Evolutionary conservation across 805 yeast genomes (phyloP), one percentile per base, ranked within the genome.

Genomic region (Tetrapisispora arboricola): DNA sequence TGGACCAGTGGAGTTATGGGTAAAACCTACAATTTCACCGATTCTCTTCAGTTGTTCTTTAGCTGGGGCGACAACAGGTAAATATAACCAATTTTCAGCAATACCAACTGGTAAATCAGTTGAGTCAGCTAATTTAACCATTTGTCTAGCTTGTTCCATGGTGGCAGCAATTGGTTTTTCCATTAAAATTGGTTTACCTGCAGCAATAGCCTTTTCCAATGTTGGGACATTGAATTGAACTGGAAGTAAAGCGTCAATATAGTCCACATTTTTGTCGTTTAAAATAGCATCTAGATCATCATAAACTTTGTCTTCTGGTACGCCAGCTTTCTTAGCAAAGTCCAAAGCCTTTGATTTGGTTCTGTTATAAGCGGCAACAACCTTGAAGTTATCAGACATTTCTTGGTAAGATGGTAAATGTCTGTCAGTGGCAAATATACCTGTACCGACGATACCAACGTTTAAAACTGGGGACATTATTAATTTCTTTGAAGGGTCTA

Each of bases 101-200:
- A 90, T 70, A 42, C 77, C 71, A 39, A 88, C 75, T 16, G 92
- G 88, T 20, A 84, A 54, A 22, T 76, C 76, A 15, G 88, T 67
- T 8, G 68, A 53, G 37, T 71, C 71, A 33, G 87, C 67, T 35
- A 90, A 55, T 45, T 75, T 60, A 31, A 88, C 95, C 43, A 90
- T 75, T 60, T 84, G 80, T 45, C 68, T 71, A 18, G 96, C 96
- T 58, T 86, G 94, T 10, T 68, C 73, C 53, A 90, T 61, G 45
- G 73, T 79, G 30, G 95, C 94, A 26, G 96, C 92, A 57, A 90
- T 79, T 48, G 97, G 97, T 65, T 90, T 90, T 61, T 90, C 97
- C 54, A 90, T 63, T 29, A 76, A 69, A 35, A 88, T 69, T 44
- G 95, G 92, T 65, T 88, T 90, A 38, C 77, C 75, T 50, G 82